phyloP scores from a whole-genome alignment of 331 rosid species.

The Dryas integrifolia region DNA sequence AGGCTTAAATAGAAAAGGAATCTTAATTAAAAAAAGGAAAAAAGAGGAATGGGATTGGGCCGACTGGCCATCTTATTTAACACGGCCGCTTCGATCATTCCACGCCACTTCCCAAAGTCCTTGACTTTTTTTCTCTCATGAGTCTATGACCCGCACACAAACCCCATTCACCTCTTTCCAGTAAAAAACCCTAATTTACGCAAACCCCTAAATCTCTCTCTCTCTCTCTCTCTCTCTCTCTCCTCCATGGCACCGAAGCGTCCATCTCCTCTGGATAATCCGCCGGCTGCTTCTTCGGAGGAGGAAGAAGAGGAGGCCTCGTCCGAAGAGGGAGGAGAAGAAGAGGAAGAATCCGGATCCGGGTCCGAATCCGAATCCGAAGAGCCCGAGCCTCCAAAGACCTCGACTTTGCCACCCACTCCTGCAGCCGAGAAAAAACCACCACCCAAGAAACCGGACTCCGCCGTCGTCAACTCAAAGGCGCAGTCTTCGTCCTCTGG shows the following conservation, averaged over 20 bases:
- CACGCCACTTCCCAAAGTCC: neutral
- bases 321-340: conserved; percentile 21
- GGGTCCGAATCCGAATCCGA: conserved; percentile 28
- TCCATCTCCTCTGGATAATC: conserved; percentile 41
- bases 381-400: conserved; percentile 14
- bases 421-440: conserved; percentile 27
- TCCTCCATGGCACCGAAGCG: conserved; percentile 45
- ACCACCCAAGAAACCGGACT: conserved; percentile 25
- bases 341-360: conserved; percentile 27
- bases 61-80: too few relatives aligned
- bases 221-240: too few relatives aligned
- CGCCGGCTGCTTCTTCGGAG: conserved; percentile 40
- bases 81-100: too few relatives aligned
- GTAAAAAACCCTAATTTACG: conserved; percentile 1
- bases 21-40: too few relatives aligned
- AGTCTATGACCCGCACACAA: neutral
- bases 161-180: neutral
- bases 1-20: too few relatives aligned
- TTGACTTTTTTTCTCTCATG: neutral
- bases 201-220: neutral
- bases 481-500: conserved; percentile 32
- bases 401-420: neutral
- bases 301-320: conserved; percentile 34
- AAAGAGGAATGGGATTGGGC: too few relatives aligned
- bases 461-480: conserved; percentile 15